These are phyloP conservation scores for Bothriochloa decipiens DNA, from an alignment of 176 grass and related monocot genomes.

Conservation along the genomic window DNA sequence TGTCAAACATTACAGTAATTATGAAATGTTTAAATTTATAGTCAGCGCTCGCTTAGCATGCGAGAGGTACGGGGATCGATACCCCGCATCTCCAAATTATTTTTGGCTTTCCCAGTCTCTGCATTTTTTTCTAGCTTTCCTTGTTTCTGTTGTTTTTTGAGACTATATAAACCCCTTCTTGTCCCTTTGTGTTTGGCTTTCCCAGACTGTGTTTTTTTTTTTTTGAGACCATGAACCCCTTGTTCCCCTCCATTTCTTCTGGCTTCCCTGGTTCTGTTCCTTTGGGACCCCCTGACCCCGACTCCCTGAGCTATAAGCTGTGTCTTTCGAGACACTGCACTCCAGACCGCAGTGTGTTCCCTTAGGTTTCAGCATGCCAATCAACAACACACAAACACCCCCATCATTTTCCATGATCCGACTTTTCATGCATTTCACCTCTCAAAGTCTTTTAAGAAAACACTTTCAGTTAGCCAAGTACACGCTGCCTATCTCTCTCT, in stretches of 20 bases:
- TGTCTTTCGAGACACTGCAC: conserved; percentile 2
- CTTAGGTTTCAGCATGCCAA: background rate
- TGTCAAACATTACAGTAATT: too few species aligned
- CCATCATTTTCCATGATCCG: conserved; percentile 30
- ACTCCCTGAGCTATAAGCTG: background rate
- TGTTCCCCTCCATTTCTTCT: too few species aligned
- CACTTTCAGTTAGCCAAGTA: conserved; percentile 15
- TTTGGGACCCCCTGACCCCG: background rate
- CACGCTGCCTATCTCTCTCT: too few species aligned
- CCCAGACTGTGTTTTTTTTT: background rate
- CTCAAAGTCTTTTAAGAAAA: conserved; percentile 6
- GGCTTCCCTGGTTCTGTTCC: too few species aligned
- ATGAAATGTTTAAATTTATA: too few species aligned
- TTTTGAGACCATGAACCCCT: too few species aligned
- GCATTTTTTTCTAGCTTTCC: too few species aligned
- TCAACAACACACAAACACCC: background rate
- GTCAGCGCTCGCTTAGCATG: conserved; percentile 85
- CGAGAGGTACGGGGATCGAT: conserved; percentile 98
- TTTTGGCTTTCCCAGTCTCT: background rate
- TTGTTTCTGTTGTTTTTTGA: too few species aligned
- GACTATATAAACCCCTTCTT: too few species aligned
- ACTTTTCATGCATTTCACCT: conserved; percentile 14
- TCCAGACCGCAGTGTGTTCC: background rate
- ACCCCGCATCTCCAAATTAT: conserved; percentile 87
- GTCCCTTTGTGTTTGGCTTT: too few species aligned